Evolutionary conservation across 805 yeast genomes (phyloP).

Genomic region (Lipomyces mesembrius): DNA sequence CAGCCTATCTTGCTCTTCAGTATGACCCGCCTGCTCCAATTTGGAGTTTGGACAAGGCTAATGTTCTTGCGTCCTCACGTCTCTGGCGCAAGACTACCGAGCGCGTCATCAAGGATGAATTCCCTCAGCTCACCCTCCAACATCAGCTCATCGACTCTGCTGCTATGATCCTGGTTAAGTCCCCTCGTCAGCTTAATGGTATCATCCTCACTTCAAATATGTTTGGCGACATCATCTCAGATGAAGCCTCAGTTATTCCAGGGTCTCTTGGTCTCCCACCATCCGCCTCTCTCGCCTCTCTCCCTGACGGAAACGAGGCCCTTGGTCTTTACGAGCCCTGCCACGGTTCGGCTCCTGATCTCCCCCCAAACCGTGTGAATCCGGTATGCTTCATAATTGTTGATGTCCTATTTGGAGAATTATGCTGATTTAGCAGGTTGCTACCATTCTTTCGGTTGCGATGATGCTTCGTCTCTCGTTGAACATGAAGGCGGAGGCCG

Average conservation of each 20-base stretch:
- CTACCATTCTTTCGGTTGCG: constrained; percentile 93
- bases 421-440: constrained; percentile 50
- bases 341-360: constrained; percentile 98
- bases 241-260: constrained; percentile 97
- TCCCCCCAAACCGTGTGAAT: constrained; percentile 83
- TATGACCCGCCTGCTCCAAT: constrained; percentile 91
- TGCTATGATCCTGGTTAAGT: constrained; percentile 94
- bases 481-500: constrained; percentile 81
- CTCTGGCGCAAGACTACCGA: constrained; percentile 95
- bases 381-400: constrained; percentile 53
- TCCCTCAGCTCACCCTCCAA: constrained; percentile 83
- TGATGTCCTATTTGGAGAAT: background rate
- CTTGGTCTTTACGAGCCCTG: constrained; percentile 98
- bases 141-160: constrained; percentile 98
- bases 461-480: constrained; percentile 95
- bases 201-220: constrained; percentile 89
- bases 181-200: constrained; percentile 91
- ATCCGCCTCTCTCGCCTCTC: constrained; percentile 93
- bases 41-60: constrained; percentile 97
- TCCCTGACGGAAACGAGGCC: constrained; percentile 92
- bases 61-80: constrained; percentile 93
- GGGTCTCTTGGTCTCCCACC: constrained; percentile 96
- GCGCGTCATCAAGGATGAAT: constrained; percentile 80
- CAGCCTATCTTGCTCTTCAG: constrained; percentile 94
- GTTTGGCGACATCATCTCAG: constrained; percentile 98